These are phyloP conservation scores for Ustanciosporium gigantosporum DNA, from an alignment of 1,284 basidiomycete species.

Conservation along the genomic window DNA sequence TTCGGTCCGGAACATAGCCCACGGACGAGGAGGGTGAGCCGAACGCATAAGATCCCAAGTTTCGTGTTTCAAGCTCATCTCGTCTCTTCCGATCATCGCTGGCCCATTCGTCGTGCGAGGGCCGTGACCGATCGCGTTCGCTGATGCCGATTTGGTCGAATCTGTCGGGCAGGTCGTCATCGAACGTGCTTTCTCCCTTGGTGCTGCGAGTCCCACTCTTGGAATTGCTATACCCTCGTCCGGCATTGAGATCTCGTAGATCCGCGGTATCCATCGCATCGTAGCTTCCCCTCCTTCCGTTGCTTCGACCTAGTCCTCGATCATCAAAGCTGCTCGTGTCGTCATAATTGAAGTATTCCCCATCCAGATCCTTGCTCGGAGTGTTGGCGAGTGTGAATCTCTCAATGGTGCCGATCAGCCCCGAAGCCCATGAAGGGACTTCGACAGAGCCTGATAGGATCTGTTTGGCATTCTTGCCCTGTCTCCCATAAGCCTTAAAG, in stretches of 20 bases:
- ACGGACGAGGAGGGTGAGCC: slow-evolving; percentile 20
- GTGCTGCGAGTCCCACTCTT: not conserved
- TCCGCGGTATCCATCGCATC: slow-evolving; percentile 37
- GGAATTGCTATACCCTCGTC: not conserved
- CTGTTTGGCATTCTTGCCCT: slow-evolving; percentile 42
- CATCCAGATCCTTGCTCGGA: slow-evolving; percentile 38
- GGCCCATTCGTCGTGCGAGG: slow-evolving; percentile 3
- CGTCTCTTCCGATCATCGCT: slow-evolving; percentile 9
- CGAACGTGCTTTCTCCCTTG: too few species aligned
- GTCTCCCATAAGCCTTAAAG: slow-evolving; percentile 57
- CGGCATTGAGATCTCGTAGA: not conserved
- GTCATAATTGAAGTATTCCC: slow-evolving; percentile 34
- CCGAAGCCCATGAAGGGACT: slow-evolving; percentile 35
- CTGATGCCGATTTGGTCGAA: slow-evolving; percentile 18
- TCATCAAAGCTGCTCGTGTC: slow-evolving; percentile 28
- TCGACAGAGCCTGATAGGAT: slow-evolving; percentile 50
- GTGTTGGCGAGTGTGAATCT: slow-evolving; percentile 41
- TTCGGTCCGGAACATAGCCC: slow-evolving; percentile 24
- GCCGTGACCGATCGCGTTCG: slow-evolving; percentile 2
- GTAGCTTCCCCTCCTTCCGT: slow-evolving; percentile 14
- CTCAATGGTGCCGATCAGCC: slow-evolving; percentile 41
- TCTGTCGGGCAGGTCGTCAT: slow-evolving; percentile 10
- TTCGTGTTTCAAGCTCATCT: slow-evolving; percentile 15
- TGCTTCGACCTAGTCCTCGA: slow-evolving; percentile 15
- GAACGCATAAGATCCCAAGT: slow-evolving; percentile 25